Base-by-base conservation (phyloP, 2,329 filamentous ascomycete species). In the Cladosporium velox region DNA sequence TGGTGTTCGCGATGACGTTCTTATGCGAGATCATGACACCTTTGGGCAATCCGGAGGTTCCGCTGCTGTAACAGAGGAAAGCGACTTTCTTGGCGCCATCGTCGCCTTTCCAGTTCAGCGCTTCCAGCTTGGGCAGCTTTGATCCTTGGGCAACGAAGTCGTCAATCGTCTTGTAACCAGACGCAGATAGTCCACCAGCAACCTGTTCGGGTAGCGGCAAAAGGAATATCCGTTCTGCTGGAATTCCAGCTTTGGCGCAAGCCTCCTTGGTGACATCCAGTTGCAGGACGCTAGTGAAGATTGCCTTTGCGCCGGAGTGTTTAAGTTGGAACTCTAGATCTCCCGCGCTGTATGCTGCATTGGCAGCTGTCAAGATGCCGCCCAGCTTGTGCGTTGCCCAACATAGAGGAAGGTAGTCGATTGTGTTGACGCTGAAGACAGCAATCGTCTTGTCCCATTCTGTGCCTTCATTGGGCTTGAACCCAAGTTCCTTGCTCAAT, bases 361-460 rank as follows among this genome's bases (percentile, higher is more conserved):
- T 93, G 65, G 90, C 91, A 1, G 90, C 90, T 0, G 88, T 90
- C 66, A 89, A 85, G 65, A 94, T 84, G 67, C 90, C 91, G n/a
- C 88, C 88, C 15, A 93, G 79, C 65, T 89, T 85, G 76, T 94
- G 91, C 18, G 91, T 84, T 3, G 91, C 89, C 84, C 91, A 92
- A 47, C 86, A 86, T 34, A 92, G 79, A 4, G 90, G 87, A 67
- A 93, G 79, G 63, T 90, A 91, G 77, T 95, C 91, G 69, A 95
- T 87, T 86, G 91, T 92, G 75, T 96, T 96, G 67, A 93, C 78
- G n/a, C 89, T 89, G 79, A 91, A 96, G 32, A 93, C 81, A 4
- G 84, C 89, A 58, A 92, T 81, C 28, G 93, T 90, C 77, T 93
- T 92, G 73, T 95, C 91, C 89, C 90, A 95, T 75, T 93, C 90